Conservation (phyloP, 768 basidiomycete species). For the Podaxis sp. region DNA sequence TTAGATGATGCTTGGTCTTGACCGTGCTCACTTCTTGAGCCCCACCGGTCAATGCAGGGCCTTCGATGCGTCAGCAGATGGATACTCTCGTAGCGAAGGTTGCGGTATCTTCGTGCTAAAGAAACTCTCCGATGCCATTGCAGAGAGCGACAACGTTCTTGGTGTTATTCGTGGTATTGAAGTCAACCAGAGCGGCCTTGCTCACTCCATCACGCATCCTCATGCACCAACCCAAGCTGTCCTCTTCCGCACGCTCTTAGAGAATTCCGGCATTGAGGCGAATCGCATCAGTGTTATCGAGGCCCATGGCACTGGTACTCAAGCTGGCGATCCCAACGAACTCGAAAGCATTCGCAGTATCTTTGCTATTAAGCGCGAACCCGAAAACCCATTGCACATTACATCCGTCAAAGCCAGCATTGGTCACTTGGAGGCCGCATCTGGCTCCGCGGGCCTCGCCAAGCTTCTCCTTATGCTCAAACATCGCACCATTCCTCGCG, state of each 20-base stretch:
- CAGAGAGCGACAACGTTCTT: constrained; percentile 63
- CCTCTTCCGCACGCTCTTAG: constrained; percentile 48
- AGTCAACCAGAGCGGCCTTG: constrained; percentile 66
- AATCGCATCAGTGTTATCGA: constrained; percentile 58
- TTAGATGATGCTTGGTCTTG: constrained; percentile 69
- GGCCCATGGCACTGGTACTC: constrained; percentile 75
- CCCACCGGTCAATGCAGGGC: constrained; percentile 65
- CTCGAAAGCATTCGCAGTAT: constrained; percentile 57
- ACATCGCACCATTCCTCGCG: constrained; percentile 51
- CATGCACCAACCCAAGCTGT: constrained; percentile 55
- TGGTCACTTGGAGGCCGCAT: constrained; percentile 75
- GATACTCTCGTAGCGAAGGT: constrained; percentile 70
- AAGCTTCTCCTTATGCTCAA: constrained; percentile 70
- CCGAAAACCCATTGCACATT: constrained; percentile 55
- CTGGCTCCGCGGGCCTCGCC: constrained; percentile 66
- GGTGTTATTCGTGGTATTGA: constrained; percentile 68
- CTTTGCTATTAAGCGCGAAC: constrained; percentile 37
- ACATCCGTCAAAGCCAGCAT: constrained; percentile 73
- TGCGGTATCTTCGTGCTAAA: constrained; percentile 72
- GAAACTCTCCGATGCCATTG: constrained; percentile 61
- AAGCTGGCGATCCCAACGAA: constrained; percentile 68
- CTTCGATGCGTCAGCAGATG: constrained; percentile 70
- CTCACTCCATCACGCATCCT: constrained; percentile 69
- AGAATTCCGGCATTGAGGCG: constrained; percentile 40
- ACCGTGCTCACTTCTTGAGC: constrained; percentile 66